Evolutionary conservation across 768 basidiomycete genomes (phyloP), one percentile per base, ranked within the genome.

Genomic region (Suillus subalutaceus): DNA sequence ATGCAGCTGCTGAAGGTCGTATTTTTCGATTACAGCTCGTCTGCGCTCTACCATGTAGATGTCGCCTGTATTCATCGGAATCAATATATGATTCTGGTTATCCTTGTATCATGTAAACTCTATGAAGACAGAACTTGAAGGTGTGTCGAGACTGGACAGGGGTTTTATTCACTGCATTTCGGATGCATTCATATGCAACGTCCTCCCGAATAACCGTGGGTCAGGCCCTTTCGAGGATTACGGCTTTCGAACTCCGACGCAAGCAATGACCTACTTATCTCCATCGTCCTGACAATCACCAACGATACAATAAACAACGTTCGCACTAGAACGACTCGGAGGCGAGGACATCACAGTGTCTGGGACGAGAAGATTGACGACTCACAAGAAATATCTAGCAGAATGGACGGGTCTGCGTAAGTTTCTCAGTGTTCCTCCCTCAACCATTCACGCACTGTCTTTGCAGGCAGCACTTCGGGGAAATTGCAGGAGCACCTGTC

Each of bases 401-500:
- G 15, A n/a, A 32, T 32, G 40, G 32, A 6, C 18, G 38, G 37
- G 9, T 16, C 18, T 40, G 16, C 6, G 41, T 16, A 41, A 72
- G 13, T 0, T 26, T 67, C 15, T 20, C 62, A 68, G 67, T 26
- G 37, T 6, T 37, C 6, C 46, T 6, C 38, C 10, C 38, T 46
- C 43, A 16, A 32, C 12, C 30, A 50, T 30, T 26, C 8, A 66
- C 5, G 20, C 10, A 59, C 20, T 13, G 0, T 37, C 18, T 56
- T 43, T 10, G 10, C 62, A 76, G 75, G 40, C 69, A 63, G 53
- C 68, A 38, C 2, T 75, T 74, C n/a, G 76, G 75, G 8, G 32
- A 67, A 37, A 74, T 76, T 20, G 76, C 73, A 4, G 59, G 63
- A 12, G 58, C 70, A 43, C 63, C 66, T 3, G 37, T 77, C 5